Base-by-base conservation (phyloP, 2,329 filamentous ascomycete genomes). In the Didymella glomerata region DNA sequence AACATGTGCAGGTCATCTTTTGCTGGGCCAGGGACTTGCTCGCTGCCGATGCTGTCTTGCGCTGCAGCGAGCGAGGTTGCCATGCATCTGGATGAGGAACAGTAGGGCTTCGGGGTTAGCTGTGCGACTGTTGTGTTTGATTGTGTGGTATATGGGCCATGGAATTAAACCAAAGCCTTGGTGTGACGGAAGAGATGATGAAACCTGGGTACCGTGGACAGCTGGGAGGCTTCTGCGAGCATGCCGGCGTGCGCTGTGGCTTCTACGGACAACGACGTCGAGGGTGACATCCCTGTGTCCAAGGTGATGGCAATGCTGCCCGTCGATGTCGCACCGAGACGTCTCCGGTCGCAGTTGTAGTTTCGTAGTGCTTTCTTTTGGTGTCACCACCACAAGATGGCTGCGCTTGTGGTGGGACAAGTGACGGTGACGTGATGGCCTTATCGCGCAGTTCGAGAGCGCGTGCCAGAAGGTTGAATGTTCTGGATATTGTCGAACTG, bases 1-100 rank as follows among this genome's bases (percentile, higher is more conserved):
- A 71, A 69, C 40, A 66, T 5, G 11, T 54, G 50, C 3, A 71
- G 46, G 6, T 69, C 69, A 2, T 61, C 48, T 20, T 56, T 61
- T 13, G 54, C 56, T 1, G 53, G 42, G 4, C 65, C 62, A 2
- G 41, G 50, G 1, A 60, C 54, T n/a, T 68, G 68, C 0, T 53
- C 42, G 16, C 41, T 64, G 14, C 59, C 36, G 11, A 60, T 56
- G 3, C 50, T 54, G 38, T 70, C 65, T 56, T 71, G 68, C 1
- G 69, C 65, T 25, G 65, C 62, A 9, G 65, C 58, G 11, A 70
- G 45, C 2, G 67, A 66, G 2, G 22, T 36, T 14, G 67, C 65
- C 10, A 71, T 27, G 3, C 34, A 24, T 49, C 38, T 51, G 1
- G 36, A 28, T 8, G 63, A 57, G 5, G 57, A 34, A 2, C 41